phyloP scores from a whole-genome alignment of 768 basidiomycete genomes.

The Mycena vitilis region DNA sequence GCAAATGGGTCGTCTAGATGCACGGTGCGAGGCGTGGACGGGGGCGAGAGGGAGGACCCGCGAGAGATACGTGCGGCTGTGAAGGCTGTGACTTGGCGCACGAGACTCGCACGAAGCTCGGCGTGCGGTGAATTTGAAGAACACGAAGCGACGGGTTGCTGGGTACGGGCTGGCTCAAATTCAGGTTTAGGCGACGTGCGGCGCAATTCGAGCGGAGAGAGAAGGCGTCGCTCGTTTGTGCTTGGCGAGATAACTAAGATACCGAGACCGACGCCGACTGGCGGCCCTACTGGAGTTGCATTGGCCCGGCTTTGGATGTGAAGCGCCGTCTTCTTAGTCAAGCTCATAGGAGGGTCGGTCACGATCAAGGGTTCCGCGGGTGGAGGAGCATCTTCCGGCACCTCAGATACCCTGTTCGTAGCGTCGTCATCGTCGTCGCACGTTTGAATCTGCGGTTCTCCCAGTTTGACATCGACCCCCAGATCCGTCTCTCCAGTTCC shows the following conservation, averaged over 20 bases:
- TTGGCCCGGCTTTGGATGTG: not conserved
- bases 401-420: not conserved
- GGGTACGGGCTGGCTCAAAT: not conserved
- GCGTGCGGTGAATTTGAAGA: slow-evolving; percentile 1
- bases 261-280: slow-evolving; percentile 14
- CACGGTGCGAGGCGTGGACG: not conserved
- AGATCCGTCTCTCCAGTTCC: not conserved
- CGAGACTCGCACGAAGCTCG: slow-evolving; percentile 27
- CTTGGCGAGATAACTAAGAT: slow-evolving; percentile 9
- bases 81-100: slow-evolving; percentile 25
- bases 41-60: not conserved
- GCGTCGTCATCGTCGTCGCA: not conserved
- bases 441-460: not conserved
- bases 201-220: slow-evolving; percentile 22
- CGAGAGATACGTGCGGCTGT: slow-evolving; percentile 29
- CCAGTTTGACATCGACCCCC: not conserved
- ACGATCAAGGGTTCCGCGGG: not conserved
- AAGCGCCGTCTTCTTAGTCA: not conserved
- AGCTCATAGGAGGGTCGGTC: not conserved
- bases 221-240: slow-evolving; percentile 9
- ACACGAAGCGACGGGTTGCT: not conserved
- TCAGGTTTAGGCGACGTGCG: slow-evolving; percentile 14
- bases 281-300: not conserved
- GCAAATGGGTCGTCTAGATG: slow-evolving; percentile 19
- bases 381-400: not conserved